Percentiles rank a stretch among this genome's conserved stretches.
These are phyloP conservation scores for Aspergillus floridensis DNA, from an alignment of 2,329 filamentous ascomycete species.

Conservation along the genomic window DNA sequence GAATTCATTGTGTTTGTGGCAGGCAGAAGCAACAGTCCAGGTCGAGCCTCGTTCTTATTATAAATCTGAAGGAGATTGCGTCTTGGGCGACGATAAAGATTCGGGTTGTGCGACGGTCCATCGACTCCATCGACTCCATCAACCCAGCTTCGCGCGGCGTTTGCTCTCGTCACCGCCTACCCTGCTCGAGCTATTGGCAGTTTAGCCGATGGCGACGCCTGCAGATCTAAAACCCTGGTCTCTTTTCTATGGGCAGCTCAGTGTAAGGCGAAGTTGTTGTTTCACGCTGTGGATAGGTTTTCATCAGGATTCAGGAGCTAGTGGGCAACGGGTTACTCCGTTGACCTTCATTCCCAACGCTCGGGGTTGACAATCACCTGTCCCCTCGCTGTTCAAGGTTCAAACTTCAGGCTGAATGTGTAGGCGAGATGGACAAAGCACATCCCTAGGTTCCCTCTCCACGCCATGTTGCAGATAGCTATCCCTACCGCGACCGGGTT, in stretches of 20 bases:
- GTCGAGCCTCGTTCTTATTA: constrained; percentile 5
- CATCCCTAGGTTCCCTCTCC: background rate
- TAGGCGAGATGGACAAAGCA: background rate
- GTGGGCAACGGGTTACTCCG: background rate
- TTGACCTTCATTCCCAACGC: background rate
- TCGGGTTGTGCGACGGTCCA: background rate
- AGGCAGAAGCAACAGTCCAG: background rate
- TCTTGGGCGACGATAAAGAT: background rate
- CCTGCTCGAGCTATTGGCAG: background rate
- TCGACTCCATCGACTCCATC: background rate
- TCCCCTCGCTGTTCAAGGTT: background rate
- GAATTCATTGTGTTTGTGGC: background rate
- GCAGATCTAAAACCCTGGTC: background rate
- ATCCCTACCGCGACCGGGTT: constrained; percentile 1
- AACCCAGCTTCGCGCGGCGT: background rate
- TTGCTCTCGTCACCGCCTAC: background rate
- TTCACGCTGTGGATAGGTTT: background rate
- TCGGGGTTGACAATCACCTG: background rate
- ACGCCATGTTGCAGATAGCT: background rate
- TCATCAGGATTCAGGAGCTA: background rate
- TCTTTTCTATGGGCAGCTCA: too few species aligned
- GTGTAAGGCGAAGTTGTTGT: too few species aligned
- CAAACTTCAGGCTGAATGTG: background rate
- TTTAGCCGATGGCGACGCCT: constrained; percentile 4
- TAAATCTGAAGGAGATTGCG: constrained; percentile 1